These are phyloP conservation scores for Tripidium arundinaceum DNA, from an alignment of 202 grass and related monocot species.

Conservation along the genomic window DNA sequence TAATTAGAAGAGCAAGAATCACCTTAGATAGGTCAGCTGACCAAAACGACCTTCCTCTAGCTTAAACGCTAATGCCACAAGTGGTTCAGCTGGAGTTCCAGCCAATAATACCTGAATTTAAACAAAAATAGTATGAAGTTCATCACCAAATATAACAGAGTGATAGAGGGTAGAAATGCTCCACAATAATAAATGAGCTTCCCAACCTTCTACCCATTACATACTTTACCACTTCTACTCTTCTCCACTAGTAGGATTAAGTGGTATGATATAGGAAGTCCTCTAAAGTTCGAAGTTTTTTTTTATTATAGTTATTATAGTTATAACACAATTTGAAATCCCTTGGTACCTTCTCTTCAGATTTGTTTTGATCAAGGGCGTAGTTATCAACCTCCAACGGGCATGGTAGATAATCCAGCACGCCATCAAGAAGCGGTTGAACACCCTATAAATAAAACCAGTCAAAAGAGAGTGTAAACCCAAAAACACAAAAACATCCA, in stretches of 20 bases:
- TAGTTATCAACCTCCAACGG: slow-evolving; percentile 83
- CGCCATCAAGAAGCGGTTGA: slow-evolving; percentile 92
- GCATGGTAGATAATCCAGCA: slow-evolving; percentile 87
- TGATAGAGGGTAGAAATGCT: neutral
- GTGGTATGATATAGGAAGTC: neutral
- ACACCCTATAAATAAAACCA: slow-evolving; percentile 68
- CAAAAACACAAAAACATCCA: slow-evolving; percentile 2
- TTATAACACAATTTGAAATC: slow-evolving; percentile 19
- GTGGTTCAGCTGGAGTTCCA: slow-evolving; percentile 69
- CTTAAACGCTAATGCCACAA: slow-evolving; percentile 95
- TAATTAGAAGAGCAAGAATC: slow-evolving; percentile 12
- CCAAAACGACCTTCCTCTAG: slow-evolving; percentile 99
- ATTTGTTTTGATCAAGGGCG: slow-evolving; percentile 94
- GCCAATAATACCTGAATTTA: slow-evolving; percentile 57
- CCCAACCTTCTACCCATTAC: neutral
- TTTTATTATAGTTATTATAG: neutral
- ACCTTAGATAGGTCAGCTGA: slow-evolving; percentile 98
- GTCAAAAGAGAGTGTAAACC: slow-evolving; percentile 24
- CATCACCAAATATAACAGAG: neutral
- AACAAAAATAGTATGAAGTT: neutral
- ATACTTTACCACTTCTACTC: slow-evolving; percentile 6
- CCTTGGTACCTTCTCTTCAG: slow-evolving; percentile 83
- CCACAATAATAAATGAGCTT: neutral
- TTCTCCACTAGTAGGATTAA: slow-evolving; percentile 14
- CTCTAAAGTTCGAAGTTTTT: slow-evolving; percentile 4